phyloP scores from a whole-genome alignment of 129 eudicot genomes.

The Chrysanthemum makinoi region DNA sequence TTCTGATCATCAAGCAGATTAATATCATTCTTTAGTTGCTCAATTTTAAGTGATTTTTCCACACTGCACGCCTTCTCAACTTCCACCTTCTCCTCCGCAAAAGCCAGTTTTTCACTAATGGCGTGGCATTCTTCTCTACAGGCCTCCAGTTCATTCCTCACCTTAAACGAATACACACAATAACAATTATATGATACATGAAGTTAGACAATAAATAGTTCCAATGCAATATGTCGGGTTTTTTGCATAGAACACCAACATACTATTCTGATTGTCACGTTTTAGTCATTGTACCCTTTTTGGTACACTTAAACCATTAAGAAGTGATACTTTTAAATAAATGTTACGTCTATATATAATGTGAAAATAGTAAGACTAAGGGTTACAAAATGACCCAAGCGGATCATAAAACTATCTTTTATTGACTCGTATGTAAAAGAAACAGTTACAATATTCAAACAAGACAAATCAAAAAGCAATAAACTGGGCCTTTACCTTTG shows the following conservation, averaged over 20 bases:
- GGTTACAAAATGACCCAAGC: too few relatives aligned
- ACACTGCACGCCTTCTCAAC: slow-evolving; percentile 43
- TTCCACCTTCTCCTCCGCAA: slow-evolving; percentile 49
- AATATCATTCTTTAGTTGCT: slow-evolving; percentile 48
- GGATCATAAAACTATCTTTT: too few relatives aligned
- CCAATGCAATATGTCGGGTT: background rate
- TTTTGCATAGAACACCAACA: too few relatives aligned
- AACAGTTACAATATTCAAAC: background rate
- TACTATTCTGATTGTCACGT: too few relatives aligned
- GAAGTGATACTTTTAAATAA: background rate
- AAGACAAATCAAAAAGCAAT: background rate
- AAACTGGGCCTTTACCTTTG: slow-evolving; percentile 44
- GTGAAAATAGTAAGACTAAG: too few relatives aligned
- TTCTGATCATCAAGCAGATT: slow-evolving; percentile 39
- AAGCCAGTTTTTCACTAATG: slow-evolving; percentile 35
- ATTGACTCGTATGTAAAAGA: background rate
- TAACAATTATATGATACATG: background rate
- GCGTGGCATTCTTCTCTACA: slow-evolving; percentile 51
- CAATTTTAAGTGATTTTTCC: slow-evolving; percentile 48
- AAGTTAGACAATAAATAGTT: slow-evolving; percentile 3
- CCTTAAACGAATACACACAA: slow-evolving; percentile 35
- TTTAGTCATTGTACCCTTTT: too few relatives aligned
- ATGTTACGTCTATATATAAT: too few relatives aligned
- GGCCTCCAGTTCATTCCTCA: slow-evolving; percentile 46
- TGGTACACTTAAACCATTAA: background rate